Evolutionary conservation across 1,284 basidiomycete genomes (phyloP).

Genomic region (Tilletiaria anomala): DNA sequence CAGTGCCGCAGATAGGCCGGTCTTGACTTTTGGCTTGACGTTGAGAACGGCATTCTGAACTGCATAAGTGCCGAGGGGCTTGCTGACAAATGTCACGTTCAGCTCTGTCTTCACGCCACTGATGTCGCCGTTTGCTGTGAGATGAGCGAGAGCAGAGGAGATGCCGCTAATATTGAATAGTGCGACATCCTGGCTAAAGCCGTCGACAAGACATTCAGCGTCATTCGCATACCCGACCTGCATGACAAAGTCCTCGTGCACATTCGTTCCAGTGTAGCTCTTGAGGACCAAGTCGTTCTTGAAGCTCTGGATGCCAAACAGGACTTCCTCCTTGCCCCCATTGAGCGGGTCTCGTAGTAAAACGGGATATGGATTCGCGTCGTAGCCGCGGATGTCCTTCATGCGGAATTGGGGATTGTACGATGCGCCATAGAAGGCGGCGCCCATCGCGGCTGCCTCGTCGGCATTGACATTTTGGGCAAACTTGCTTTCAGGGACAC

Average conservation of each 20-base stretch:
- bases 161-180: slow-evolving; percentile 24
- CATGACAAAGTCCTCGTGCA: slow-evolving; percentile 23
- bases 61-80: slow-evolving; percentile 24
- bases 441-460: slow-evolving; percentile 81
- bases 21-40: slow-evolving; percentile 23
- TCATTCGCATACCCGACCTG: slow-evolving; percentile 26
- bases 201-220: slow-evolving; percentile 7
- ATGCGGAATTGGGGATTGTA: slow-evolving; percentile 86
- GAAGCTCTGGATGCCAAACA: slow-evolving; percentile 25
- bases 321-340: slow-evolving; percentile 14
- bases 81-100: slow-evolving; percentile 24
- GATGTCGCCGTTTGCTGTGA: slow-evolving; percentile 22
- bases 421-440: slow-evolving; percentile 79
- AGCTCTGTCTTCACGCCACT: slow-evolving; percentile 23
- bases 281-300: slow-evolving; percentile 9
- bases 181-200: slow-evolving; percentile 8
- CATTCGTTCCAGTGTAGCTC: slow-evolving; percentile 11
- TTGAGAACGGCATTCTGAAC: slow-evolving; percentile 21
- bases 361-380: slow-evolving; percentile 41
- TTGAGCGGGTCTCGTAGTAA: slow-evolving; percentile 14
- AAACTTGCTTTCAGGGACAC: slow-evolving; percentile 30
- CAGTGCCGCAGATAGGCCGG: slow-evolving; percentile 26
- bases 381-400: slow-evolving; percentile 74
- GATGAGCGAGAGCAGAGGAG: slow-evolving; percentile 15
- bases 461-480: slow-evolving; percentile 85